Evolutionary conservation across 1,284 basidiomycete genomes (phyloP).

Genomic region (Fistulinella cinereoalba): DNA sequence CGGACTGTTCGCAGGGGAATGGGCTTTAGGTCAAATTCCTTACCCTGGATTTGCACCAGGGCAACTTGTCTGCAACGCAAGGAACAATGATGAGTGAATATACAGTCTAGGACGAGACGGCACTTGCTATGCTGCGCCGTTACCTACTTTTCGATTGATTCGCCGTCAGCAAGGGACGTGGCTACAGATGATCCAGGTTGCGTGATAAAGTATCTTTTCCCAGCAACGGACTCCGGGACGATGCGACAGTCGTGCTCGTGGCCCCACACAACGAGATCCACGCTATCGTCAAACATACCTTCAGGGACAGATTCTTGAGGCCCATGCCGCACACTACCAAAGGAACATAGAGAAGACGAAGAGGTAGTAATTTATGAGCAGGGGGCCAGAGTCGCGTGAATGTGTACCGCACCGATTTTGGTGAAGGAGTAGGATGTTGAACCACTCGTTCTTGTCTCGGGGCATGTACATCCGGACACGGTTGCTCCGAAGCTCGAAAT

Average conservation of each 20-base stretch:
- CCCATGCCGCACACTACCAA: slow-evolving; percentile 82
- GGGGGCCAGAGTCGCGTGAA: no score
- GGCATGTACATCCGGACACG: slow-evolving; percentile 97
- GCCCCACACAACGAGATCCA: slow-evolving; percentile 95
- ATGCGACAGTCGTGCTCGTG: slow-evolving; percentile 99
- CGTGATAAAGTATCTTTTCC: slow-evolving; percentile 87
- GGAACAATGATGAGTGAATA: background rate
- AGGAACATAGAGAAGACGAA: background rate
- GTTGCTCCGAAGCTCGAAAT: slow-evolving; percentile 91
- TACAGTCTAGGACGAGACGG: background rate
- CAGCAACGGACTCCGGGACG: slow-evolving; percentile 84
- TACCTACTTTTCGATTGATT: slow-evolving; percentile 81
- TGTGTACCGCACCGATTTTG: slow-evolving; percentile 82
- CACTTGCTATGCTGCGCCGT: background rate
- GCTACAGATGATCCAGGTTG: slow-evolving; percentile 97
- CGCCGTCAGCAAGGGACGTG: slow-evolving; percentile 89
- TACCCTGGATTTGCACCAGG: slow-evolving; percentile 80
- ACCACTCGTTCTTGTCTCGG: slow-evolving; percentile 86
- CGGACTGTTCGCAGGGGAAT: slow-evolving; percentile 89
- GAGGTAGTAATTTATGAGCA: no score
- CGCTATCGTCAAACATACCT: slow-evolving; percentile 94
- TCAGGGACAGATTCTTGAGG: slow-evolving; percentile 93
- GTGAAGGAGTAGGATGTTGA: slow-evolving; percentile 91
- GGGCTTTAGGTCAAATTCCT: slow-evolving; percentile 83
- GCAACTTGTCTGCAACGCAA: slow-evolving; percentile 74